Base-by-base conservation (phyloP, 495 filamentous ascomycete genomes). In the Hypomontagnella monticulosa region DNA sequence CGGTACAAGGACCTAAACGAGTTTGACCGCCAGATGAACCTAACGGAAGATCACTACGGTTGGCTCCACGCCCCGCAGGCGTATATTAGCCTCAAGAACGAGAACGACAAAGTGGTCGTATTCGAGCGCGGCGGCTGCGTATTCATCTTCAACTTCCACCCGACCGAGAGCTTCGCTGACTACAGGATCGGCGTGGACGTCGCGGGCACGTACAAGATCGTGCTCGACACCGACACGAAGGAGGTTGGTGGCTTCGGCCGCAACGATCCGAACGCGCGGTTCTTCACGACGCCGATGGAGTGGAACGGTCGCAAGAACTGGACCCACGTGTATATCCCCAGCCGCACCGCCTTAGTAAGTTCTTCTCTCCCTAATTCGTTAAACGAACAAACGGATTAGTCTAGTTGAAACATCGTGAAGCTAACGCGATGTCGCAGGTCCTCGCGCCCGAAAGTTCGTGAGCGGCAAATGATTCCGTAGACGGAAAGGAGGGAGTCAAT, bases 131-230 rank as follows among this genome's bases (percentile, higher is more conserved):
- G 87, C 3, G 93, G 93, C 0, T 75, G 97, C 40, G 80, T 99
- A 32, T 99, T 91, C 85, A 85, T 97, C 67, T 98, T 99, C 84
- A 99, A 99, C 77, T 97, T 97, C 83, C 88, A 97, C 73, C 89
- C 91, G 4, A 85, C 85, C n/a, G 70, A 89, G 41, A 96, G 92
- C 81, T 99, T 89, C 74, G 87, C 92, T 14, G 96, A 98, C 73
- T 99, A 97, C 71, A 84, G 96, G 15, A 88, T 98, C 57, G 95
- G 95, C 0, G 84, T 99, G 46, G 91, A 98, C 49, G 79, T 83
- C 8, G 73, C 88, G 1, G 95, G 95, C 15, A 97, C 91, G 10
- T 99, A 99, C 75, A 84, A 88, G 32, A 89, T 97, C 61, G 88
- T 97, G 4, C 81, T 99, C 27, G 92, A 96, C 71, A 87, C 89